These are phyloP conservation scores for Leccinum incarnatum DNA, from an alignment of 768 basidiomycete species.

Conservation along the genomic window DNA sequence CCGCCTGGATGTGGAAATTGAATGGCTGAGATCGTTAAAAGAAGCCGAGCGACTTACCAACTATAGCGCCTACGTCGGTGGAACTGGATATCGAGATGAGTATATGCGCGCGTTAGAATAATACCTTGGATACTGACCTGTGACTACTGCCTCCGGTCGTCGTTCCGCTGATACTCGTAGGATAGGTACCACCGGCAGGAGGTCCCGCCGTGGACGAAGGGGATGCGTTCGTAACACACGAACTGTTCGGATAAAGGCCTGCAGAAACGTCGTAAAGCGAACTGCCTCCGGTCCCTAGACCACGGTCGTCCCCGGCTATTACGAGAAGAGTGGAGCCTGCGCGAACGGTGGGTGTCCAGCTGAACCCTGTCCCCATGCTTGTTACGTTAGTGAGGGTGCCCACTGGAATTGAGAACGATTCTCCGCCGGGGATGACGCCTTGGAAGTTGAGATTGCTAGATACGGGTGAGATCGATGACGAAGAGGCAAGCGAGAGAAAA, in stretches of 20 bases:
- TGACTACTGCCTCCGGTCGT: conserved; percentile 24
- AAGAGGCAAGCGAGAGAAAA: background rate
- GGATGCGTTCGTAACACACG: conserved; percentile 56
- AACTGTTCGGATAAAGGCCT: conserved; percentile 46
- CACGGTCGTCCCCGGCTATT: conserved; percentile 64
- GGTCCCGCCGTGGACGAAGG: conserved; percentile 76
- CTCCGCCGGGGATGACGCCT: conserved; percentile 77
- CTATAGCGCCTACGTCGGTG: conserved; percentile 48
- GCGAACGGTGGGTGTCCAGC: conserved; percentile 63
- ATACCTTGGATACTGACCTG: conserved; percentile 20
- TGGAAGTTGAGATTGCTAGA: conserved; percentile 57
- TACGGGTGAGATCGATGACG: background rate
- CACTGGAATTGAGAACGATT: conserved; percentile 65
- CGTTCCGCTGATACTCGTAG: conserved; percentile 46
- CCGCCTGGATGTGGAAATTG: conserved; percentile 38
- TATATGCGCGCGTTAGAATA: background rate
- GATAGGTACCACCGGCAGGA: conserved; percentile 72
- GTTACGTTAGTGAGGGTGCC: conserved; percentile 42
- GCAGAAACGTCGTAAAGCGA: conserved; percentile 51
- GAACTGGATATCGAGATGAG: conserved; percentile 19
- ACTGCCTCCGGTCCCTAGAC: conserved; percentile 70
- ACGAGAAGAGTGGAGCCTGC: conserved; percentile 65
- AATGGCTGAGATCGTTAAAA: background rate
- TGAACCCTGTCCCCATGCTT: conserved; percentile 58
- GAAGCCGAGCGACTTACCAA: conserved; percentile 34